Percentiles rank a stretch among this genome's conserved stretches.
These are phyloP conservation scores for Fragosphaeria purpurea DNA, from an alignment of 2,329 filamentous ascomycete genomes.

Conservation along the genomic window DNA sequence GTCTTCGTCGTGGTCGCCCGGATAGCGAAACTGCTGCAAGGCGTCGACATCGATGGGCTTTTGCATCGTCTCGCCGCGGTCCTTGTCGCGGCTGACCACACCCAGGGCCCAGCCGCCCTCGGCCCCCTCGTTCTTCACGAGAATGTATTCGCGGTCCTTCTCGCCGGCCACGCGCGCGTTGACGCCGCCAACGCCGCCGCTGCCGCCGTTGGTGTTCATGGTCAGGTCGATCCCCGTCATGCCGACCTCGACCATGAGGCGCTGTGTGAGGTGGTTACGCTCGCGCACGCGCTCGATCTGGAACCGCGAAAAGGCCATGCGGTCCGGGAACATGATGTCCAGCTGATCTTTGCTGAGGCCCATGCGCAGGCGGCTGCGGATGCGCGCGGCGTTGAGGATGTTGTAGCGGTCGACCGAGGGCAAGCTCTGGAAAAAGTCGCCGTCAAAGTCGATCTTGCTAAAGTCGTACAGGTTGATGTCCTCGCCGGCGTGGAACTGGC, in stretches of 20 bases:
- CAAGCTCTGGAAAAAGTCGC: constrained; percentile 86
- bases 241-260: constrained; percentile 87
- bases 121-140: constrained; percentile 90
- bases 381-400: constrained; percentile 84
- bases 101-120: constrained; percentile 95
- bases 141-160: constrained; percentile 83
- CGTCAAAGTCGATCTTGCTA: constrained; percentile 96
- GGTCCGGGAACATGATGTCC: constrained; percentile 91
- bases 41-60: constrained; percentile 90
- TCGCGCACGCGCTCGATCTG: constrained; percentile 92
- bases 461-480: constrained; percentile 92
- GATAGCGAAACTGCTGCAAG: constrained; percentile 45
- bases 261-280: constrained; percentile 86
- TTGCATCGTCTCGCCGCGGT: constrained; percentile 59
- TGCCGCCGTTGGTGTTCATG: constrained; percentile 52
- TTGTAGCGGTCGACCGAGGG: constrained; percentile 91
- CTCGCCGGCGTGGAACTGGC: constrained; percentile 84
- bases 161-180: constrained; percentile 65
- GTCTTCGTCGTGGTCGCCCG: constrained; percentile 41
- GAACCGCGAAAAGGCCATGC: constrained; percentile 94
- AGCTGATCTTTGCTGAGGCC: constrained; percentile 93
- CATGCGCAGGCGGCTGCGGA: constrained; percentile 86
- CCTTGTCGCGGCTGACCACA: constrained; percentile 78
- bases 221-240: constrained; percentile 71
- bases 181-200: constrained; percentile 40